These are phyloP conservation scores for Aphanoascus verrucosus DNA, from an alignment of 2,329 filamentous ascomycete species.

Conservation along the genomic window DNA sequence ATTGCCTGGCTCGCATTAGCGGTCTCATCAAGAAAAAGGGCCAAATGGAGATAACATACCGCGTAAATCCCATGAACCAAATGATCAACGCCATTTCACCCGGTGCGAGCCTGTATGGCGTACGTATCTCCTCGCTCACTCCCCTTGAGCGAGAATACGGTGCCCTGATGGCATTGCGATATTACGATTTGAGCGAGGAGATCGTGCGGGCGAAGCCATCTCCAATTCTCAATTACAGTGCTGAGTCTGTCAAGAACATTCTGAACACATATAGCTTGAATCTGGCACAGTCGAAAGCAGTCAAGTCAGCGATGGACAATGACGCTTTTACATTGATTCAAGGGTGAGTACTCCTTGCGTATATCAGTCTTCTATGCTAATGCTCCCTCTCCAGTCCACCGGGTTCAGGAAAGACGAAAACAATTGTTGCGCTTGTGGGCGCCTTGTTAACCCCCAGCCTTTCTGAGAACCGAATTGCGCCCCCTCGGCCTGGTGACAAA, in stretches of 20 bases:
- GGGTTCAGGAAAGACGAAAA: conserved; percentile 96
- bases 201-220: conserved; percentile 83
- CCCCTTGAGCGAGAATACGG: conserved; percentile 94
- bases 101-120: conserved; percentile 57
- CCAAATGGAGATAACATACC: conserved; percentile 73
- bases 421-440: conserved; percentile 91
- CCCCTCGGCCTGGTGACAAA: conserved; percentile 35
- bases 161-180: conserved; percentile 78
- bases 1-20: conserved; percentile 79
- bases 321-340: conserved; percentile 96
- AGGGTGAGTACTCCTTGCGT: conserved; percentile 45
- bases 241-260: conserved; percentile 58
- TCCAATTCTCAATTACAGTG: conserved; percentile 69
- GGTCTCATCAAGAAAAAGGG: conserved; percentile 71
- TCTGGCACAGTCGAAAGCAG: conserved; percentile 76
- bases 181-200: conserved; percentile 92
- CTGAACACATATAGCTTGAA: conserved; percentile 76
- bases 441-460: conserved; percentile 59
- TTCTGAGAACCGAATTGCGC: conserved; percentile 39
- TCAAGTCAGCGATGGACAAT: conserved; percentile 85
- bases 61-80: conserved; percentile 58
- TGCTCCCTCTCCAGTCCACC: conserved; percentile 54
- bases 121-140: conserved; percentile 85
- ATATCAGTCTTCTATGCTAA: conserved; percentile 10
- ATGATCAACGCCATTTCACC: conserved; percentile 57